Conservation (phyloP, 345 rosid genomes). For the Limnanthes douglasii region DNA sequence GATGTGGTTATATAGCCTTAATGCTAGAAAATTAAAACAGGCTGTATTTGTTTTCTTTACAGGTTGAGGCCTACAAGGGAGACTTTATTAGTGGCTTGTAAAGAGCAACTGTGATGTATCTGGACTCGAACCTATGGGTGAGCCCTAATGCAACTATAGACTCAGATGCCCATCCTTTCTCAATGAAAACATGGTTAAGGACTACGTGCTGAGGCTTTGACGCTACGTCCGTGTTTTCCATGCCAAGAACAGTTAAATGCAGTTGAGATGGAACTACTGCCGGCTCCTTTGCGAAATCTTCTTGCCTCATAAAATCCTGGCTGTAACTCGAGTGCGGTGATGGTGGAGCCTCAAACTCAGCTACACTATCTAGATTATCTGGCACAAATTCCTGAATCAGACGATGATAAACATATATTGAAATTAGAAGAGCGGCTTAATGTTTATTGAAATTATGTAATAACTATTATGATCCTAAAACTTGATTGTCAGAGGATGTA, state of each 20-base stretch:
- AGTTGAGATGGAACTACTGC: conserved; percentile 55
- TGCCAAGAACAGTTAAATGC: conserved; percentile 42
- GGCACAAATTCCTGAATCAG: conserved; percentile 53
- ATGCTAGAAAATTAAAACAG: no score
- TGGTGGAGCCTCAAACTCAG: conserved; percentile 60
- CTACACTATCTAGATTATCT: conserved; percentile 61
- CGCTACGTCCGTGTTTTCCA: conserved; percentile 27
- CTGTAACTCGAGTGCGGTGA: conserved; percentile 75
- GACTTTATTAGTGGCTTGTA: conserved; percentile 67
- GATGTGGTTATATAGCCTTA: no score
- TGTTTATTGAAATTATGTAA: no score
- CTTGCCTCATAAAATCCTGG: conserved; percentile 41
- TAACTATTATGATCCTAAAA: neutral
- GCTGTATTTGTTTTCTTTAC: no score
- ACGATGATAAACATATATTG: no score
- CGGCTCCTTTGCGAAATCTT: conserved; percentile 80
- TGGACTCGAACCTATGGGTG: conserved; percentile 80
- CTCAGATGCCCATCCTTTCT: conserved; percentile 69
- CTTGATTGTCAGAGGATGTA: neutral
- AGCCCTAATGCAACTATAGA: conserved; percentile 69
- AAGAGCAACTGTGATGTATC: conserved; percentile 80
- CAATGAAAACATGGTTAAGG: conserved; percentile 76
- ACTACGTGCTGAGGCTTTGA: conserved; percentile 70
- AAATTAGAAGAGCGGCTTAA: no score
- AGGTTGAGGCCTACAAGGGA: neutral